A percentile compares a stretch with the other conserved stretches of the same genome.
Evolutionary conservation across 305 asterid genomes (phyloP).

Genomic region (Fraxinus nigra): DNA sequence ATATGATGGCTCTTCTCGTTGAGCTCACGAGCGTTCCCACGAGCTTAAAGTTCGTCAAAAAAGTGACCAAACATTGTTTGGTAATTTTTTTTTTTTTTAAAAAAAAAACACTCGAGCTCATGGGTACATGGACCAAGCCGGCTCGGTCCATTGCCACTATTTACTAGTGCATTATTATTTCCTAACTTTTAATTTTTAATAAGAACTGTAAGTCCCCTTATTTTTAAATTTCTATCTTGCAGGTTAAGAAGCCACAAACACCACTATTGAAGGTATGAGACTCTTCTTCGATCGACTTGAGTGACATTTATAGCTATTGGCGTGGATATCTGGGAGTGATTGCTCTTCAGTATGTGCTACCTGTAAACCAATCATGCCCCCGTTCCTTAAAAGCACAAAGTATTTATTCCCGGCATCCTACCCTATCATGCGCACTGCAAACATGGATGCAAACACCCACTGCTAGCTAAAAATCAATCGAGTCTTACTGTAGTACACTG

Average conservation of each 20-base stretch:
- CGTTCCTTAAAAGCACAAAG: background rate
- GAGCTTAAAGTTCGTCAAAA: too few species aligned
- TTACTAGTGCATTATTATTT: background rate
- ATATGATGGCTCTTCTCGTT: too few species aligned
- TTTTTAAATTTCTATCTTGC: slow-evolving; percentile 19
- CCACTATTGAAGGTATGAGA: slow-evolving; percentile 45
- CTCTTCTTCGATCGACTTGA: slow-evolving; percentile 1
- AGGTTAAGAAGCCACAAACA: slow-evolving; percentile 44
- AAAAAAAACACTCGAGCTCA: too few species aligned
- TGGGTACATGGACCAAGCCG: too few species aligned
- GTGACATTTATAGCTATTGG: background rate
- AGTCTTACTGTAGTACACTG: background rate
- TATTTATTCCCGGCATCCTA: background rate
- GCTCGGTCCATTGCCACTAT: too few species aligned
- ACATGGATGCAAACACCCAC: background rate
- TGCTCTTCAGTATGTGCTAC: background rate
- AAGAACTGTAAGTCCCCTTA: background rate
- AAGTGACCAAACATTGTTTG: too few species aligned
- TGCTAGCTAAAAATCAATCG: background rate
- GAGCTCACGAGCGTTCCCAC: too few species aligned
- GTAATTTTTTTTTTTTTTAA: too few species aligned
- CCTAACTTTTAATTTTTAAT: background rate
- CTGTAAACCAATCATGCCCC: background rate
- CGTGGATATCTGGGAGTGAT: background rate
- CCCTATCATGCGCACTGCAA: background rate